Evolutionary conservation across 306 rosid genomes (phyloP), one percentile per base, ranked within the genome.

Genomic region (Glycine tomentella): DNA sequence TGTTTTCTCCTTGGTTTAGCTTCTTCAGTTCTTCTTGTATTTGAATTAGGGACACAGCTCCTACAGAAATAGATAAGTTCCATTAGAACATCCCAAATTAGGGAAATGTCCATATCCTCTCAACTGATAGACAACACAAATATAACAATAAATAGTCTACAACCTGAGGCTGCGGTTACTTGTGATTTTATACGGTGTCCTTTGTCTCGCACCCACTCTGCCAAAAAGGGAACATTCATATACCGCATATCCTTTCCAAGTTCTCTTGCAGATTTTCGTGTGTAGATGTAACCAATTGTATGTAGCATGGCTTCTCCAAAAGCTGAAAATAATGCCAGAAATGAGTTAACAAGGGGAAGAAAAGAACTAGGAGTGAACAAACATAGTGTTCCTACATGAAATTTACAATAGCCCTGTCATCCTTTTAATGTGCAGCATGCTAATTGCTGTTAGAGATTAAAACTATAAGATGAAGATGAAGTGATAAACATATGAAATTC

Each of bases 221-320:
- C 99, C 75, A 96, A 78, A 86, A 90, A 96, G 9, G 98, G 97
- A 8, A 96, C 99, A 45, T 90, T 96, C 99, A 96, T 90, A 66
- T 44, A 84, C 58, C 94, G 84, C 10, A 69, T 89, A 80, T 90
- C 98, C 88, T 78, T 96, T 86, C 98, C 98, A 8, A 93, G 88
- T 86, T 96, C 99, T 77, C 13, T 93, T 52, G 98, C 79, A 69
- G 98, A 93, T 84, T 82, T 86, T 87, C 98, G 86, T 8, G 93
- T 90, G 90, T 96, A 96, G 74, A 93, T 92, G 76, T 96, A 96
- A 77, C 99, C 99, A 80, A 96, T 93, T 45, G 97, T 96, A 83
- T 96, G 97, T 75, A 96, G 89, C 99, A 93, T 96, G 78, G 98
- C 97, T 90, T 93, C 98, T 20, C 99, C 98, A 84, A 96, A 96